Evolutionary conservation across 306 rosid genomes (phyloP), one percentile per base, ranked within the genome.

Genomic region (Begonia fuchsioides): DNA sequence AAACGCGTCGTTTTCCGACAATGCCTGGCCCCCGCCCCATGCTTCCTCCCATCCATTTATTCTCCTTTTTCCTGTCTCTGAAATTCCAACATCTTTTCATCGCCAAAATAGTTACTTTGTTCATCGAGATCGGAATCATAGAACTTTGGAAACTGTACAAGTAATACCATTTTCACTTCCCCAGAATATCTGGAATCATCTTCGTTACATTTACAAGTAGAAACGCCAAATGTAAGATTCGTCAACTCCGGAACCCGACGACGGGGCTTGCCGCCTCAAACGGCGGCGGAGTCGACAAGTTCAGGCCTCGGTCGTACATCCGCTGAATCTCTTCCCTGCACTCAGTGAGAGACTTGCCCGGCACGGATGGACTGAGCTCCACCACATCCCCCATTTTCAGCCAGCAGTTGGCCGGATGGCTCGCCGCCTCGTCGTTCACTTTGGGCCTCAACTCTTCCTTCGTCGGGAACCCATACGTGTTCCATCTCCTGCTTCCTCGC

Each of bases 311-410:
- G 19, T 85, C 73, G n/a, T 85, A 92, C 98, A 92, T 85, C 0
- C 98, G 85, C 72, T 82, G 94, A 56, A 92, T 92, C 67, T 92
- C 93, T 59, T 92, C 96, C 74, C 98, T 72, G 68, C 79, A 92
- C 64, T 79, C 96, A 0, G 87, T 70, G 55, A 92, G 72, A 35
- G 77, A 79, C 72, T 82, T 75, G 57, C 77, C 73, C 3, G 96
- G 76, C 47, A 92, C 82, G 40, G 85, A 71, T 8, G 93, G 94
- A 44, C 93, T 79, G 26, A 92, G 78, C 66, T 92, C 94, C 61
- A 82, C 74, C 69, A 92, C 86, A 26, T 92, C 98, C 26, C 98
- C 96, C 96, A 92, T 92, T 64, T 77, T 83, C 68, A 92, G 71
- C 78, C 71, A 77, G 81, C 81, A 73, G 15, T 59, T 63, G 35